Conservation (phyloP, 108 stramenopile species). For the Stephanodiscus triporus region DNA sequence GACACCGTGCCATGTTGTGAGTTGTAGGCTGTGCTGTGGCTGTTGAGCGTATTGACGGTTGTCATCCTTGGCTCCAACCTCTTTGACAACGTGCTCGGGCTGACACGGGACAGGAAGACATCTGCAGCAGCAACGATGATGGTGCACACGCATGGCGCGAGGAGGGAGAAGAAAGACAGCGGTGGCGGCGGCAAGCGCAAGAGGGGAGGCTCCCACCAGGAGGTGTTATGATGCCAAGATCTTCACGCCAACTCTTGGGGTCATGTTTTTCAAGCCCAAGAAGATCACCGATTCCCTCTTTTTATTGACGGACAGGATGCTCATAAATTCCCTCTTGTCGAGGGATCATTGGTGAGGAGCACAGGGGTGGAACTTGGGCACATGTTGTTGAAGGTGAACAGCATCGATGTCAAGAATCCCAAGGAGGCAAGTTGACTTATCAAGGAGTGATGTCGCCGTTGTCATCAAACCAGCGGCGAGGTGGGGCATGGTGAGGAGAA, state of each 20-base stretch:
- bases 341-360: constrained; percentile 78
- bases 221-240: constrained; percentile 89
- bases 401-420: constrained; percentile 87
- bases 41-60: no score
- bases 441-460: no score
- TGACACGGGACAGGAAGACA: neutral
- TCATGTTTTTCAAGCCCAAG: constrained; percentile 94
- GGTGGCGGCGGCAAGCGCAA: constrained; percentile 17
- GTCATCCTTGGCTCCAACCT: no score
- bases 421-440: constrained; percentile 88
- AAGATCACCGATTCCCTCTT: constrained; percentile 86
- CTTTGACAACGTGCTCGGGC: constrained; percentile 16
- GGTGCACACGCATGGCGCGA: neutral
- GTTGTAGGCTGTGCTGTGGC: no score
- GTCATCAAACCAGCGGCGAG: constrained; percentile 76
- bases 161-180: neutral
- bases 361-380: constrained; percentile 90
- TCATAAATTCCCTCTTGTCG: constrained; percentile 89
- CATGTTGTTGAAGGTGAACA: constrained; percentile 87
- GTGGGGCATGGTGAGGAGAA: constrained; percentile 90
- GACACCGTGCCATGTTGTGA: no score
- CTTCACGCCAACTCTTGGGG: constrained; percentile 90
- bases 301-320: constrained; percentile 67
- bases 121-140: neutral
- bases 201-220: constrained; percentile 81